Evolutionary conservation across 2,329 filamentous ascomycete species (phyloP), one percentile per base, ranked within the genome.

Genomic region (Epichloe glyceriae): DNA sequence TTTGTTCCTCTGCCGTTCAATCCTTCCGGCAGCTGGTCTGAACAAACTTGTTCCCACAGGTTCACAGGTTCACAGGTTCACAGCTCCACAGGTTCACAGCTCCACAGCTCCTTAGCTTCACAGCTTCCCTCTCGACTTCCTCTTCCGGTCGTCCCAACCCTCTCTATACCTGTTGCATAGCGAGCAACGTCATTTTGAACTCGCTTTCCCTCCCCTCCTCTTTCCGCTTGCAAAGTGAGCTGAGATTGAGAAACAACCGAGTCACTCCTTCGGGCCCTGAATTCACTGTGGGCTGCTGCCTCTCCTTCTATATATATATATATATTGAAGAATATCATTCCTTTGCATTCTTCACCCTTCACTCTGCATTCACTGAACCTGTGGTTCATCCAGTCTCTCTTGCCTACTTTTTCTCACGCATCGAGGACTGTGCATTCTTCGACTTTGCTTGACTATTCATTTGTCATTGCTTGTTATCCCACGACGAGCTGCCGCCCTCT

Each of bases 1-100:
- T 50, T 45, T 47, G 22, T 46, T 54, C 33, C 22, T 46, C 41
- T 34, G 59, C 57, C 62, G 58, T 64, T 62, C 61, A 63, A 61
- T 66, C 61, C 56, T 62, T 66, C 51, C 60, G 61, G 61, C 59
- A 60, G 58, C 61, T 64, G 58, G 59, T 55, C 43, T 41, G 12
- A 45, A 45, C 49, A 55, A 54, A 50, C 51, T 37, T 15, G 22
- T 22, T 33, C 17, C 15, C 44, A 22, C 33, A 26, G 26, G 14
- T 11, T 52, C 50, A 4, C 30, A 22, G 43, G n/a, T n/a, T n/a
- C n/a, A n/a, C 41, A 43, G 33, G 20, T 19, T 44, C 15, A 55
- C 52, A 47, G 15, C 52, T 51, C 51, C 50, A 4, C 30, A 22
- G 43, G 42, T 52, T 40, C 38, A 37, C 33, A 26, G 26, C 17